Percentiles rank a stretch among this genome's conserved stretches.
Evolutionary conservation across 2,329 filamentous ascomycete species (phyloP).

Genomic region (Penicillium sp.): DNA sequence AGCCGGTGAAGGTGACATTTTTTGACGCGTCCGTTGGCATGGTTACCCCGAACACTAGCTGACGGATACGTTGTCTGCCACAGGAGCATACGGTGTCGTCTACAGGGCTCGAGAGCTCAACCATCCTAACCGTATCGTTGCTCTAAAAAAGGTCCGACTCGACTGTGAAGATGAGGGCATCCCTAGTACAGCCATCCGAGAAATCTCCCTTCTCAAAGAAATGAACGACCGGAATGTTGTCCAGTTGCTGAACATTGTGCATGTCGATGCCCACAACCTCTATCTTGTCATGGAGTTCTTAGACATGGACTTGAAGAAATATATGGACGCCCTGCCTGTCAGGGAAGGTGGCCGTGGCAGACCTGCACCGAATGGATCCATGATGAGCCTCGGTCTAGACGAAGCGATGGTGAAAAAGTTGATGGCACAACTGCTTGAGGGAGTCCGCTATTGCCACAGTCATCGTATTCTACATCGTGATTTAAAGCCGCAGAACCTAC

Average conservation of each 20-base stretch:
- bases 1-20: no score
- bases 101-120: slow-evolving; percentile 92
- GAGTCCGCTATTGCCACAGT: slow-evolving; percentile 96
- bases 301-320: slow-evolving; percentile 97
- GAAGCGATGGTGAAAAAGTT: slow-evolving; percentile 92
- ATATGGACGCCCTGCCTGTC: slow-evolving; percentile 72
- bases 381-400: slow-evolving; percentile 61
- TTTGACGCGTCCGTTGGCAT: no score
- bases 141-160: slow-evolving; percentile 96
- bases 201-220: slow-evolving; percentile 99
- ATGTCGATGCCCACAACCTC: slow-evolving; percentile 91
- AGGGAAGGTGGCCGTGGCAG: slow-evolving; percentile 60
- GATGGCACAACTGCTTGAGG: slow-evolving; percentile 94
- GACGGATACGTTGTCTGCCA: no score
- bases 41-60: no score
- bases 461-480: slow-evolving; percentile 94
- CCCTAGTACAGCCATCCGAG: slow-evolving; percentile 92
- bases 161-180: slow-evolving; percentile 92
- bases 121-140: slow-evolving; percentile 92
- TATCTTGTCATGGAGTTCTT: slow-evolving; percentile 99
- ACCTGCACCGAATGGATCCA: no score
- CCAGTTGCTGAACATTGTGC: slow-evolving; percentile 94
- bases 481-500: slow-evolving; percentile 91
- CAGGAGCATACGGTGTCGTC: slow-evolving; percentile 47
- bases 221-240: slow-evolving; percentile 98